Conservation (phyloP, 1,139 yeast genomes). For the Nakaseomyces uthaithaninus region DNA sequence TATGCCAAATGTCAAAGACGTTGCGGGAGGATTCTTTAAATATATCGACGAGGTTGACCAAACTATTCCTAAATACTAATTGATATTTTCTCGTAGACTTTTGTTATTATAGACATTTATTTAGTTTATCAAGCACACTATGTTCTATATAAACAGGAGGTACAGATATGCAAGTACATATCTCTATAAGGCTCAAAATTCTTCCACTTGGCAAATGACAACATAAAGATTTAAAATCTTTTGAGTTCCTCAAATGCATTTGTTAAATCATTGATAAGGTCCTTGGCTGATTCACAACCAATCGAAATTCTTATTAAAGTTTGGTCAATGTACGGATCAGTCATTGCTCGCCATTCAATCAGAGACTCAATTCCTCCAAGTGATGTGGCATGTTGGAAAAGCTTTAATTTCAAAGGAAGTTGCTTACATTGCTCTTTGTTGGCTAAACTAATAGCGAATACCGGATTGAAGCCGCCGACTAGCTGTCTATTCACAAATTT, state of each 20-base stretch:
- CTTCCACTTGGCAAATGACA: too few species aligned
- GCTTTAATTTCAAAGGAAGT: conserved; percentile 59
- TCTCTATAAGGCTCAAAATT: too few species aligned
- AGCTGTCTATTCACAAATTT: conserved; percentile 56
- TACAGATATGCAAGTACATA: too few species aligned
- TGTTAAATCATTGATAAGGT: conserved; percentile 58
- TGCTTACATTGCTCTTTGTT: conserved; percentile 48
- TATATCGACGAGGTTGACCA: conserved; percentile 63
- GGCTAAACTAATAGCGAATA: conserved; percentile 55
- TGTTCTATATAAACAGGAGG: too few species aligned
- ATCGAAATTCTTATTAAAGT: conserved; percentile 63
- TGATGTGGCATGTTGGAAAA: conserved; percentile 85
- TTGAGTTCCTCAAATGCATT: conserved; percentile 34
- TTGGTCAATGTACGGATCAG: conserved; percentile 50
- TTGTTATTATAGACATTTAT: too few species aligned
- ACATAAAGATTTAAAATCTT: conserved; percentile 2
- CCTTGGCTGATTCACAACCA: conserved; percentile 70
- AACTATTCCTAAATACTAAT: conserved; percentile 56
- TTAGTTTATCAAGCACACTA: too few species aligned
- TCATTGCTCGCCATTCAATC: conserved; percentile 82
- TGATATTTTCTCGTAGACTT: too few species aligned
- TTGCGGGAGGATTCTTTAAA: conserved; percentile 66
- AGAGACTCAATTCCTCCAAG: conserved; percentile 90
- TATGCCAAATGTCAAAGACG: conserved; percentile 48
- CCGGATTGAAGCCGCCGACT: conserved; percentile 61